phyloP scores from a whole-genome alignment of 164 flowering plant species.

The Cinnamomum micranthum region DNA sequence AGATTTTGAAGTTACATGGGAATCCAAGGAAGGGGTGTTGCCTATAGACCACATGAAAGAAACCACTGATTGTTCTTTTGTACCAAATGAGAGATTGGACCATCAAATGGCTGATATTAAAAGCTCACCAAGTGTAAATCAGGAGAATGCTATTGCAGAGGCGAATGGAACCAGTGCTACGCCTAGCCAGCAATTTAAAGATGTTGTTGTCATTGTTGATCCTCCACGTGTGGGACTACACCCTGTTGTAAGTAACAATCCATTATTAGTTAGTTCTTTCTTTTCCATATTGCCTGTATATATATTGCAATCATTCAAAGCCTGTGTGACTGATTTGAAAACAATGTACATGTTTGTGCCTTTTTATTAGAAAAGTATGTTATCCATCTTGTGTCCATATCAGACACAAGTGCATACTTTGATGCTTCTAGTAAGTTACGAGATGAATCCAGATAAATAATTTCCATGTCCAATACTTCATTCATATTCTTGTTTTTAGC shows the following conservation, averaged over 20 bases:
- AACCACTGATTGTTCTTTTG: neutral
- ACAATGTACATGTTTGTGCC: no score
- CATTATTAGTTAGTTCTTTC: neutral
- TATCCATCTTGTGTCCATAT: no score
- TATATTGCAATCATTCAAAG: neutral
- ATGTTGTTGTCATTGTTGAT: conserved; percentile 90
- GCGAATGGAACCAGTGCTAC: conserved; percentile 12
- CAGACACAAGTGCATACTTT: no score
- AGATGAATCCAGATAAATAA: no score
- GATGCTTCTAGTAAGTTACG: no score
- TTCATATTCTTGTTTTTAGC: no score
- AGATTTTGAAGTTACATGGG: neutral
- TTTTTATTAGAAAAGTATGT: no score
- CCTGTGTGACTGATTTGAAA: no score
- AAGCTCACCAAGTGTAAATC: conserved; percentile 10
- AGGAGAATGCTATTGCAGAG: conserved; percentile 24
- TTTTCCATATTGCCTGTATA: neutral
- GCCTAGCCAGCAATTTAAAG: conserved; percentile 35
- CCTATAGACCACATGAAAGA: neutral
- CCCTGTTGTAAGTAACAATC: conserved; percentile 63
- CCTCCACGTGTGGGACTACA: conserved; percentile 95
- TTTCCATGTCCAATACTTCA: no score
- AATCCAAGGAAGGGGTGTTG: neutral
- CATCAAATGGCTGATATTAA: conserved; percentile 26
- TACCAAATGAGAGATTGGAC: conserved; percentile 5